Conservation (phyloP, 2,329 filamentous ascomycete species). For the Boeremia lycopersici region DNA sequence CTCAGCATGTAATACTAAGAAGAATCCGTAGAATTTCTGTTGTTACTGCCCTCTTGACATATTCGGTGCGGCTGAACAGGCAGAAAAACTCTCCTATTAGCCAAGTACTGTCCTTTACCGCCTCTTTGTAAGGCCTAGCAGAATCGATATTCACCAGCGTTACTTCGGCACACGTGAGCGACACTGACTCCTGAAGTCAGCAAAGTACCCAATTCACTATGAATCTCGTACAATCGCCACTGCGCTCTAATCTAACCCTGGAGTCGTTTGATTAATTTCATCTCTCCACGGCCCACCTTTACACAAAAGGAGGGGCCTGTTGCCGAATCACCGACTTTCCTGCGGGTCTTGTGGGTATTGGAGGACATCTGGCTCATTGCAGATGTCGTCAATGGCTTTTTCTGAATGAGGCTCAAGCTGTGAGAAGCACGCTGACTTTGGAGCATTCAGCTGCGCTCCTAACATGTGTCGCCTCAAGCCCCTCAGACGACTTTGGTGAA, state of each 20-base stretch:
- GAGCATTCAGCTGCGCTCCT: not conserved
- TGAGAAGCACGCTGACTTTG: not conserved
- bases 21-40: not conserved
- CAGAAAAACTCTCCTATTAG: too few species aligned
- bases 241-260: slow-evolving; percentile 6
- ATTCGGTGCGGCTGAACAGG: too few species aligned
- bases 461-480: too few species aligned
- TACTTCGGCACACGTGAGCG: not conserved
- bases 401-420: not conserved
- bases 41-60: too few species aligned
- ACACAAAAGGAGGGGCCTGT: not conserved
- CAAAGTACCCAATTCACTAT: not conserved
- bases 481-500: not conserved
- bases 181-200: too few species aligned
- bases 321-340: slow-evolving; percentile 5
- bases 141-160: too few species aligned
- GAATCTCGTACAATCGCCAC: slow-evolving; percentile 11
- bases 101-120: not conserved
- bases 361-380: not conserved
- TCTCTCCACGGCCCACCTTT: slow-evolving; percentile 11
- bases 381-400: not conserved
- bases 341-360: slow-evolving; percentile 6
- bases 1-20: not conserved
- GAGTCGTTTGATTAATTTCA: slow-evolving; percentile 11
- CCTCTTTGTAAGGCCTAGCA: not conserved